Conservation (phyloP, 805 yeast genomes). For the Metschnikowia hibisci region DNA sequence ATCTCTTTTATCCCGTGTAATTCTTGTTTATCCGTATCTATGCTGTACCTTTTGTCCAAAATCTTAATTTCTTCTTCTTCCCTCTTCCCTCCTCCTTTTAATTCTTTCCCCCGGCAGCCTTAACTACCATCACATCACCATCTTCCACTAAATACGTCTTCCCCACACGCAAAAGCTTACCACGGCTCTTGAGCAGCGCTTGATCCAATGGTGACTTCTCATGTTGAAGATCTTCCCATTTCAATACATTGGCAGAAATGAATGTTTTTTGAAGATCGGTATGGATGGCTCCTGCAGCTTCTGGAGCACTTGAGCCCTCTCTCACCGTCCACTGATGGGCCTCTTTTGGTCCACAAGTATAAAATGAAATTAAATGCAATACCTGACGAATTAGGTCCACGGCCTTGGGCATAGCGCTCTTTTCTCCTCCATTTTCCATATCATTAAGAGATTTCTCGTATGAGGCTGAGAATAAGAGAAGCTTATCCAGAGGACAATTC, state of each 20-base stretch:
- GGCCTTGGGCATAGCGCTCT: conserved; percentile 56
- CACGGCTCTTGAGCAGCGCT: conserved; percentile 48
- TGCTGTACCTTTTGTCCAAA: too few relatives aligned
- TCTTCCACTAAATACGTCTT: conserved; percentile 77
- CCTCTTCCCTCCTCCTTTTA: background rate
- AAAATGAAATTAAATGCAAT: conserved; percentile 71
- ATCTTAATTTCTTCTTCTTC: too few relatives aligned
- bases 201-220: conserved; percentile 47
- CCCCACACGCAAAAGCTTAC: conserved; percentile 64
- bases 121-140: conserved; percentile 75
- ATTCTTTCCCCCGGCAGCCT: conserved; percentile 22
- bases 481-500: conserved; percentile 56
- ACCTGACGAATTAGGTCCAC: conserved; percentile 33
- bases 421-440: conserved; percentile 5
- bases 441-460: conserved; percentile 37
- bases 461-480: conserved; percentile 42
- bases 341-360: conserved; percentile 95
- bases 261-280: conserved; percentile 93
- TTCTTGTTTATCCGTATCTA: too few relatives aligned
- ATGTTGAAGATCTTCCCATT: conserved; percentile 61
- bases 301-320: conserved; percentile 91
- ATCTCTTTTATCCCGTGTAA: too few relatives aligned
- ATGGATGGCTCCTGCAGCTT: conserved; percentile 98
- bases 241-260: conserved; percentile 89
- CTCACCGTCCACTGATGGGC: conserved; percentile 98